Evolutionary conservation across 352 stramenopile genomes (phyloP).

Genomic region (Sclerospora graminicola): DNA sequence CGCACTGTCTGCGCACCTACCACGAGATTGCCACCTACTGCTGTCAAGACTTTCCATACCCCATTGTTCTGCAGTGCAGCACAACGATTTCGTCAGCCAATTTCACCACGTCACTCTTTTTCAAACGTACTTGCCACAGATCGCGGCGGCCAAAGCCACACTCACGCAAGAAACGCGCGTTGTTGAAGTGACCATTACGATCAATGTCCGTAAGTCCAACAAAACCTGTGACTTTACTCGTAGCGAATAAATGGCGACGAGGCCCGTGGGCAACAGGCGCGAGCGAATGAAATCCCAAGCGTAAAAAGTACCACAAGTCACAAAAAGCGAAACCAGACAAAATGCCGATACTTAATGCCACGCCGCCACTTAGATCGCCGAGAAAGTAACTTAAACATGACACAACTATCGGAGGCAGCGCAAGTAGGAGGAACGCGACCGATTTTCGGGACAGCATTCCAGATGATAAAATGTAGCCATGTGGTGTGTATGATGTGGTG

Average conservation of each 20-base stretch:
- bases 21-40: conserved; percentile 58
- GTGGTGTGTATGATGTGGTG: conserved; percentile 3
- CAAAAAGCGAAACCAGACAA: conserved; percentile 57
- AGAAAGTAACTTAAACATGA: conserved; percentile 21
- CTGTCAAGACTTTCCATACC: conserved; percentile 52
- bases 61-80: conserved; percentile 45
- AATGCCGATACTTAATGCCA: conserved; percentile 22
- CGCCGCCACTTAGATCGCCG: conserved; percentile 7
- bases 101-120: neutral
- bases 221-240: conserved; percentile 33
- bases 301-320: conserved; percentile 76
- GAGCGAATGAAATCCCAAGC: conserved; percentile 29
- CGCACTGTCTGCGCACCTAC: conserved; percentile 73
- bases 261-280: conserved; percentile 8
- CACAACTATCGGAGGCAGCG: conserved; percentile 27
- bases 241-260: conserved; percentile 39
- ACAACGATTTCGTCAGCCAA: conserved; percentile 4
- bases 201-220: conserved; percentile 64
- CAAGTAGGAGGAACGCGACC: conserved; percentile 40
- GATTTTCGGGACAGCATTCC: conserved; percentile 30
- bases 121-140: conserved; percentile 61
- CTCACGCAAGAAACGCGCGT: conserved; percentile 75
- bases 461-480: too few species aligned
- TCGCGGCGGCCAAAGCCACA: conserved; percentile 69
- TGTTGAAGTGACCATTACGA: conserved; percentile 82